phyloP scores from a whole-genome alignment of 1,284 basidiomycete genomes.

The Psilocybe mexicana region DNA sequence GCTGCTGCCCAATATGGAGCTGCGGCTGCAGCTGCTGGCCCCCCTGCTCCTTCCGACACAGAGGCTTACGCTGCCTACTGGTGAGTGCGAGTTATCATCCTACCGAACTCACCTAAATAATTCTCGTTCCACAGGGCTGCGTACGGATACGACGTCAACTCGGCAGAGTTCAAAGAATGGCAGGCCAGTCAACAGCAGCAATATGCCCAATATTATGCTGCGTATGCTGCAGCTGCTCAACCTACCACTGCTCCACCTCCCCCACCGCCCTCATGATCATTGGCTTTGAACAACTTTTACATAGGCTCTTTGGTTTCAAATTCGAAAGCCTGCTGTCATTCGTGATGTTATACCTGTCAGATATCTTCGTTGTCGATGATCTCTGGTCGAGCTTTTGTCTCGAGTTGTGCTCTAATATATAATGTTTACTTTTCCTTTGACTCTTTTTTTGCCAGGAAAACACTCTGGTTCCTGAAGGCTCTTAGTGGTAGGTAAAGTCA shows the following conservation, averaged over 20 bases:
- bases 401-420: constrained; percentile 18
- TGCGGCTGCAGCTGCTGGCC: constrained; percentile 30
- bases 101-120: neutral
- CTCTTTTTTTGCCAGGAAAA: neutral
- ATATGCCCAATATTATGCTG: constrained; percentile 70
- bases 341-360: neutral
- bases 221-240: constrained; percentile 23
- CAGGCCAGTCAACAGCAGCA: constrained; percentile 67
- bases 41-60: constrained; percentile 49
- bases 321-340: neutral
- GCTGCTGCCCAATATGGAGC: constrained; percentile 28
- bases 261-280: constrained; percentile 26
- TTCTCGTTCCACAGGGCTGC: constrained; percentile 60
- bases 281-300: neutral
- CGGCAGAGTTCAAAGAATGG: constrained; percentile 80
- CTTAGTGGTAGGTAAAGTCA: too few relatives aligned
- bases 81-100: constrained; percentile 36
- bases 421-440: neutral
- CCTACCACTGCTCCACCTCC: constrained; percentile 22
- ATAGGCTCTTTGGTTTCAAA: neutral
- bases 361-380: constrained; percentile 5
- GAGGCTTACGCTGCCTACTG: constrained; percentile 75
- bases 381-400: constrained; percentile 7
- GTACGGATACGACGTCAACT: constrained; percentile 89
- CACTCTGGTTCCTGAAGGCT: too few relatives aligned